Evolutionary conservation across 176 grass and related monocot genomes (phyloP).

Genomic region (Musa beccarii): DNA sequence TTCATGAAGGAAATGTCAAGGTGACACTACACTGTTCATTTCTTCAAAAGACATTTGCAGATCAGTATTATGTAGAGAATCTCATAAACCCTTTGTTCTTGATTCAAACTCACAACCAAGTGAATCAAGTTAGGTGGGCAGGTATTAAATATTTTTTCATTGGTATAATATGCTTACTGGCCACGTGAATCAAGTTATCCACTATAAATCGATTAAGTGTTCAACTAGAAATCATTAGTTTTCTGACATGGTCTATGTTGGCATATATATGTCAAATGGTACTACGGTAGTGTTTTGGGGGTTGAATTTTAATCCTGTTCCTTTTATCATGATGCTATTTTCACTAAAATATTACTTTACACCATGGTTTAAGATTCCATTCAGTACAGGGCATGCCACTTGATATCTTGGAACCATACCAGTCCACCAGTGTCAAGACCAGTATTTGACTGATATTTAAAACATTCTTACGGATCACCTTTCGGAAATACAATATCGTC

Average conservation of each 20-base stretch:
- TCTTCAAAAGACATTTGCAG: not conserved
- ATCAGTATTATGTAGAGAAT: not conserved
- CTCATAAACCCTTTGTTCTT: not conserved
- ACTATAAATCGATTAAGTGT: too few relatives aligned
- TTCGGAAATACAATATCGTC: too few relatives aligned
- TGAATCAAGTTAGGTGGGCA: too few relatives aligned
- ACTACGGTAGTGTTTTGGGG: too few relatives aligned
- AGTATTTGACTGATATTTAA: not conserved
- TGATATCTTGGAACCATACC: too few relatives aligned
- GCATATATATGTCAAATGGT: not conserved
- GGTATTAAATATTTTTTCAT: too few relatives aligned
- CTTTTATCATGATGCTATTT: not conserved
- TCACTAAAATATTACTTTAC: too few relatives aligned
- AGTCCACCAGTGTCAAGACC: too few relatives aligned
- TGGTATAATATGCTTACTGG: not conserved
- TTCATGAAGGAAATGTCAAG: slow-evolving; percentile 75
- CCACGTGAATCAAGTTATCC: not conserved
- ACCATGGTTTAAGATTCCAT: too few relatives aligned
- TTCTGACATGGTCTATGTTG: not conserved
- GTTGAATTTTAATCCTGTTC: not conserved
- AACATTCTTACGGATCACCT: not conserved
- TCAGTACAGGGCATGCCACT: too few relatives aligned
- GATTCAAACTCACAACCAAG: not conserved
- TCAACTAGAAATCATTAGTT: not conserved
- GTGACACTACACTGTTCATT: slow-evolving; percentile 15